phyloP scores from a whole-genome alignment of 108 stramenopile genomes.

The Cyclotella baltica region DNA sequence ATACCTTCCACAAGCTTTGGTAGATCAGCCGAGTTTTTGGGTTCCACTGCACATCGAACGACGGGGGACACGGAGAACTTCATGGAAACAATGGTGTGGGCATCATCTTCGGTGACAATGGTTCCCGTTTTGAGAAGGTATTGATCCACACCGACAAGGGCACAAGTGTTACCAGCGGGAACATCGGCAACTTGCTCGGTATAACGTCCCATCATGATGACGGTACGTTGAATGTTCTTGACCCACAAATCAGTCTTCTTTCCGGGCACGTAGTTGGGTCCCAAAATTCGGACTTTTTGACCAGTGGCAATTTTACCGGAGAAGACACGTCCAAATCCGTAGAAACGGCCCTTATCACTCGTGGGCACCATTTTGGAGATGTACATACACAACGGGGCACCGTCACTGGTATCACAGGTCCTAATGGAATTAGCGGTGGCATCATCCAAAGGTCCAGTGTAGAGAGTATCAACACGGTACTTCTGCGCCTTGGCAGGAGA shows the following conservation, averaged over 20 bases:
- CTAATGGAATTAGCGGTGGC: conserved; percentile 97
- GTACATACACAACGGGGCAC: conserved; percentile 99
- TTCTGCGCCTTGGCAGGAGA: conserved; percentile 96
- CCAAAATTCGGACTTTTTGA: conserved; percentile 99
- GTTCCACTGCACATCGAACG: conserved; percentile 99
- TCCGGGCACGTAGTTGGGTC: conserved; percentile 99
- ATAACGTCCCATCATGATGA: conserved; percentile 99
- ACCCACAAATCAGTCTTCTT: conserved; percentile 99
- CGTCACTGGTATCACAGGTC: conserved; percentile 95
- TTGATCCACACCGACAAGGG: conserved; percentile 99
- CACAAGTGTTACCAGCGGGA: conserved; percentile 99
- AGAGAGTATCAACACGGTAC: conserved; percentile 98
- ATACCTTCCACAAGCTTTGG: conserved; percentile 99
- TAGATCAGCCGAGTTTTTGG: conserved; percentile 99
- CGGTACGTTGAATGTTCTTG: conserved; percentile 99
- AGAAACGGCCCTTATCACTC: conserved; percentile 99
- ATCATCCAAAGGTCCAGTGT: conserved; percentile 99
- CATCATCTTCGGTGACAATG: conserved; percentile 96
- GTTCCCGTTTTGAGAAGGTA: conserved; percentile 99
- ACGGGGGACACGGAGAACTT: conserved; percentile 99
- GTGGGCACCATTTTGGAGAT: conserved; percentile 99
- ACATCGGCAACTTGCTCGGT: conserved; percentile 98
- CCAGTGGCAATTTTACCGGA: conserved; percentile 99
- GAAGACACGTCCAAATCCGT: conserved; percentile 99
- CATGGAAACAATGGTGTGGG: conserved; percentile 98